Base-by-base conservation (phyloP, 768 basidiomycete species). In the Kwoniella europaea region DNA sequence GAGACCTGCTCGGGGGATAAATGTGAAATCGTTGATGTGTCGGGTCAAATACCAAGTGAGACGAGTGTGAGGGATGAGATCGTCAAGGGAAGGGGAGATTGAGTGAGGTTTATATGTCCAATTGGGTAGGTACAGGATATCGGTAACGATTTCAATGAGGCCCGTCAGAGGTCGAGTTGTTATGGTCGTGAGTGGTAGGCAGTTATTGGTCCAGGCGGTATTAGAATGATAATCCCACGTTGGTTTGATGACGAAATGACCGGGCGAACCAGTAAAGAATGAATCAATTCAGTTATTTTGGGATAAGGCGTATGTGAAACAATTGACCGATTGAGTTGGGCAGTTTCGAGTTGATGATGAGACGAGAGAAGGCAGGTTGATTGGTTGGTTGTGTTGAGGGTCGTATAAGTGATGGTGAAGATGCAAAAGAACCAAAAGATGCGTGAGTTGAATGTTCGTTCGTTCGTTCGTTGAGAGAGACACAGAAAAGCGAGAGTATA, bases 1-100 rank as follows among this genome's bases (percentile, higher is more conserved):
- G 68, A 70, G 68, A 70, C 68, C 68, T 70, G 68, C 68, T 70
- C 68, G 68, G 68, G 66, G 41, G 59, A 53, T 60, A 29, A 58
- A 15, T 50, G 46, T 58, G 65, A 22, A 46, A 58, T 27, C 35
- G 35, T 35, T 58, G 55, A 7, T 58, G 65, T 57, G 65, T 44
- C 43, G 43, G 55, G 54, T 22, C 22, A 63, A 59, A 52, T 29
- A 22, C 55, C 44, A 35, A 46, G 46, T 57, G 65, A 65, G 16
- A 57, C 63, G 63, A 29, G 50, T 52, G 59, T 59, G 29, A 55
- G 63, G 24, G 20, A 22, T 44, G 50, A 56, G 63, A 65, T 65
- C 63, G 63, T 54, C 63, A 65, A 53, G 54, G 35, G 35, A 35
- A 44, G 10, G 63, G 54, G 63, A 27, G 10, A 56, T 12, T 10